Evolutionary conservation across 306 rosid species (phyloP).

Genomic region (Sicyos baderoa): DNA sequence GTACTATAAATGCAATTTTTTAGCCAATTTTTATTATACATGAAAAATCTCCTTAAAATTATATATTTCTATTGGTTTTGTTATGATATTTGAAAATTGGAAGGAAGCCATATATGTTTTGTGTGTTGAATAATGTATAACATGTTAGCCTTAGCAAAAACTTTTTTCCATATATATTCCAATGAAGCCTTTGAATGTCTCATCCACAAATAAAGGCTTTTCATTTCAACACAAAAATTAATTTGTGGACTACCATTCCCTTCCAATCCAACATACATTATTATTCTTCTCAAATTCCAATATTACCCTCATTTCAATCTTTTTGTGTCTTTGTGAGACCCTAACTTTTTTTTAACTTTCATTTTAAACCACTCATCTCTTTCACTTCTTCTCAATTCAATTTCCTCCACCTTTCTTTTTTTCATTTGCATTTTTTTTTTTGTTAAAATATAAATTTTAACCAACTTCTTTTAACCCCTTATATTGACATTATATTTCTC

Average conservation of each 20-base stretch:
- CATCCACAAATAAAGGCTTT: constrained; percentile 12
- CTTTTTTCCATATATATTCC: not conserved
- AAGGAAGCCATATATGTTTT: not conserved
- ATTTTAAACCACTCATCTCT: constrained; percentile 9
- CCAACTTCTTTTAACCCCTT: too few relatives aligned
- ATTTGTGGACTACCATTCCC: constrained; percentile 9
- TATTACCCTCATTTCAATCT: not conserved
- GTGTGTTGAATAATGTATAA: not conserved
- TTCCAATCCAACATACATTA: not conserved
- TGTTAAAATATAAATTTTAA: not conserved
- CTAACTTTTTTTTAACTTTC: not conserved
- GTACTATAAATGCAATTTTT: too few relatives aligned
- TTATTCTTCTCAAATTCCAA: not conserved
- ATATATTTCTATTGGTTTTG: too few relatives aligned
- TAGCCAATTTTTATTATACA: too few relatives aligned
- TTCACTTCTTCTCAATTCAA: not conserved
- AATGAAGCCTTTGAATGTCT: not conserved
- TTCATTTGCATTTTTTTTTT: too few relatives aligned
- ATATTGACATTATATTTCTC: not conserved
- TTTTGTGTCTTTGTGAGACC: not conserved
- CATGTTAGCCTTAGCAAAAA: not conserved
- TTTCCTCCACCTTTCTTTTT: not conserved
- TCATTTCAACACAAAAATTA: constrained; percentile 2
- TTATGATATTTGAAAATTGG: too few relatives aligned
- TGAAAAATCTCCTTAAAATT: too few relatives aligned